Evolutionary conservation across 305 asterid genomes (phyloP), one percentile per base, ranked within the genome.

Genomic region (Fraxinus albicans): DNA sequence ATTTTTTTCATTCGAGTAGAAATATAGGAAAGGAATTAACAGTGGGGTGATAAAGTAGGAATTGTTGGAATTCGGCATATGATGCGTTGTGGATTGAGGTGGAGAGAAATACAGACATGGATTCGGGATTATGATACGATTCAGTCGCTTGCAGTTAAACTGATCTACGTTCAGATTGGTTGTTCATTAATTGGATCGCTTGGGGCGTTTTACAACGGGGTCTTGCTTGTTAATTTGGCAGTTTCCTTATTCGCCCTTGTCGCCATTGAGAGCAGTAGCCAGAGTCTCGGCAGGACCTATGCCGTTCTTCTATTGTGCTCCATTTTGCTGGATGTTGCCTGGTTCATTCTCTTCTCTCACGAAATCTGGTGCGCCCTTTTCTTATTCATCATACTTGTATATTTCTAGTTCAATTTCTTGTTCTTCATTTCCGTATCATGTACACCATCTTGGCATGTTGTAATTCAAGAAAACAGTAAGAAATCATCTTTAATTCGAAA

Each of bases 211-310:
- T 96, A 88, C 91, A 96, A 84, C 83, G 98, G 96, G 5, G 94
- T 96, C 7, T 86, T 91, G 90, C 89, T 96, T 78, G 90, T 91
- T 53, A 86, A 93, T 92, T 88, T 94, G 89, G 97, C 89, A 79
- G 86, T 94, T 85, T 90, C 95, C 0, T 82, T 96, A 83, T 94
- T 96, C 83, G 99, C 98, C 17, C 92, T 96, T 77, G 95, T 96
- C 76, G 98, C 99, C 85, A 95, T 95, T 67, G 98, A 93, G 89
- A 95, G 98, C 88, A 93, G 98, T 92, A 94, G 97, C 76, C 97
- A 95, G 94, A 92, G 91, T 87, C 97, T 95, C 78, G 98, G 98
- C 42, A 88, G 99, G 89, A 92, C 99, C 19, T 95, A 95, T 79
- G 99, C 98, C 8, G 88, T 90, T 70, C 97, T 95, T 79, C 94